phyloP scores from a whole-genome alignment of 495 filamentous ascomycete genomes.

The Hypoxylon fuscum region DNA sequence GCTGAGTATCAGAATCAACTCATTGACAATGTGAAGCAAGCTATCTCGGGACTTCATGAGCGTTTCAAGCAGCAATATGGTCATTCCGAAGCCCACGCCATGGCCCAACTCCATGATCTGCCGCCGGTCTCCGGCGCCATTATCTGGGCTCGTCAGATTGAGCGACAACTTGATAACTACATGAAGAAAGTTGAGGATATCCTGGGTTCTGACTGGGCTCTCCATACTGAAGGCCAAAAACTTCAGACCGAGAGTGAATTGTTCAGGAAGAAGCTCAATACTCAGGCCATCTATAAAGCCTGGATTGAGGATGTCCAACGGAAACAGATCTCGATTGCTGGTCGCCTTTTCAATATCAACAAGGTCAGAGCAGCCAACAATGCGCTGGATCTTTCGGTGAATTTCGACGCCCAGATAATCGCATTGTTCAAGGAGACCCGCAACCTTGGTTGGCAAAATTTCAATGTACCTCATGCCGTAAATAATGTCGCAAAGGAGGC shows the following conservation, averaged over 20 bases:
- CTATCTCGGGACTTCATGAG: constrained; percentile 91
- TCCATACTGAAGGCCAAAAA: constrained; percentile 95
- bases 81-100: constrained; percentile 94
- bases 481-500: constrained; percentile 97
- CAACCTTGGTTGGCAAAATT: constrained; percentile 92
- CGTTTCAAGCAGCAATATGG: constrained; percentile 99
- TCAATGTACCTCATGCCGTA: constrained; percentile 88
- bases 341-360: constrained; percentile 88
- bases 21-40: constrained; percentile 95
- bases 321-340: constrained; percentile 87
- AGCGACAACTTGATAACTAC: constrained; percentile 90
- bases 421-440: constrained; percentile 98
- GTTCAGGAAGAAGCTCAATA: constrained; percentile 96
- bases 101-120: constrained; percentile 95
- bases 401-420: constrained; percentile 97
- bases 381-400: constrained; percentile 84
- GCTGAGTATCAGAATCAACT: constrained; percentile 96
- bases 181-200: constrained; percentile 99
- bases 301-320: constrained; percentile 91
- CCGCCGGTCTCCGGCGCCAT: constrained; percentile 96
- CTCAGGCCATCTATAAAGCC: constrained; percentile 88
- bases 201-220: constrained; percentile 88
- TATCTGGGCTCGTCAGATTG: constrained; percentile 96
- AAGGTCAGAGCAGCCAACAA: constrained; percentile 89
- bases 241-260: constrained; percentile 85